These are phyloP conservation scores for Dactylellina haptotyla DNA, from an alignment of 2,329 filamentous ascomycete species.

Conservation along the genomic window DNA sequence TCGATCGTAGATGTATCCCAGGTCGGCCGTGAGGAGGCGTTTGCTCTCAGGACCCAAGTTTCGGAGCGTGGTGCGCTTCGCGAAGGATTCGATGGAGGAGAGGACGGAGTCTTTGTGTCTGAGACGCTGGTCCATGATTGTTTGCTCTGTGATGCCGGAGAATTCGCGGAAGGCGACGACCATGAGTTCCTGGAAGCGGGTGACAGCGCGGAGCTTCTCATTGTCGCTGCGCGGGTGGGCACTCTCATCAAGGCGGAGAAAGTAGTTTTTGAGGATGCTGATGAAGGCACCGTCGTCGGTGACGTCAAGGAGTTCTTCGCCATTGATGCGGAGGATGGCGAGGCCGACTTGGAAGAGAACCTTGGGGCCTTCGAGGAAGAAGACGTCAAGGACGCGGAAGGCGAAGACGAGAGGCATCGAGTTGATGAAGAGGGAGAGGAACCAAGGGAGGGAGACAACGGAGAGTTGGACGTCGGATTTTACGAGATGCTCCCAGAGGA, in stretches of 20 bases:
- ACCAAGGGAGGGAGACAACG: conserved; percentile 97
- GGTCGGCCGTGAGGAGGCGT: conserved; percentile 81
- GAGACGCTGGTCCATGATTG: conserved; percentile 84
- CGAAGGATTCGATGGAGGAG: conserved; percentile 95
- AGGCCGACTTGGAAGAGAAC: conserved; percentile 96
- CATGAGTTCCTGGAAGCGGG: conserved; percentile 97
- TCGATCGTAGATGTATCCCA: conserved; percentile 89
- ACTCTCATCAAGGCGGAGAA: conserved; percentile 90
- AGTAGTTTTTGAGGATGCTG: conserved; percentile 93
- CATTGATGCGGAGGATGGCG: conserved; percentile 96
- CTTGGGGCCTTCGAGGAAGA: conserved; percentile 97
- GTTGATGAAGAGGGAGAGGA: conserved; percentile 97
- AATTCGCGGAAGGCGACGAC: conserved; percentile 99
- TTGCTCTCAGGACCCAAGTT: conserved; percentile 98
- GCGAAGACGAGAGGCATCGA: conserved; percentile 99
- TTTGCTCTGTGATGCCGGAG: conserved; percentile 90
- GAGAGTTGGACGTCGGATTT: conserved; percentile 97
- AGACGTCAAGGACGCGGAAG: conserved; percentile 94
- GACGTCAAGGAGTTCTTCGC: conserved; percentile 92
- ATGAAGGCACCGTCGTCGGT: conserved; percentile 96
- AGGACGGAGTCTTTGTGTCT: conserved; percentile 95
- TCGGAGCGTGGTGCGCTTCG: conserved; percentile 93
- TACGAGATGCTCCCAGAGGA: conserved; percentile 97
- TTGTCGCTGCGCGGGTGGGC: conserved; percentile 96
- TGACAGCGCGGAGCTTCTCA: conserved; percentile 90